phyloP scores from a whole-genome alignment of 352 stramenopile genomes.

The Phytopythium kandeliae region DNA sequence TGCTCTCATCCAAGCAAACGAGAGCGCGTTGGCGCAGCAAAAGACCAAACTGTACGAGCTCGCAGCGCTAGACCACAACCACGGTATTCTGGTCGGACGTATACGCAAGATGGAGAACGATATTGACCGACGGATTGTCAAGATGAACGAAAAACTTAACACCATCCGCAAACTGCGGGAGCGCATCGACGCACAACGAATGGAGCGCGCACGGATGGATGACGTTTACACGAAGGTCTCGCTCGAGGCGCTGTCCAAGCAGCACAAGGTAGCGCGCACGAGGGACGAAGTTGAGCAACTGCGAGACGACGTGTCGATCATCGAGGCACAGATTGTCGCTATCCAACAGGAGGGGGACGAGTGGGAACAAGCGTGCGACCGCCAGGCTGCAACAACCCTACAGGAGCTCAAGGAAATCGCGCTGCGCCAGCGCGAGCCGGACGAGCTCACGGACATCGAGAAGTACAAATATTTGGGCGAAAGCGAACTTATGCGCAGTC shows the following conservation, averaged over 20 bases:
- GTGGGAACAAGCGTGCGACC: constrained; percentile 56
- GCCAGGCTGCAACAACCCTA: constrained; percentile 37
- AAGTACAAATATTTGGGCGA: constrained; percentile 71
- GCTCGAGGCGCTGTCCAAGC: constrained; percentile 50
- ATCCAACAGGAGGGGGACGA: constrained; percentile 51
- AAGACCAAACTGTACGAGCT: constrained; percentile 75
- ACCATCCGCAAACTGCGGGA: constrained; percentile 59
- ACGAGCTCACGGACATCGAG: constrained; percentile 42
- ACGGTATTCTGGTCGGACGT: constrained; percentile 45
- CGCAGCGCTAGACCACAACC: constrained; percentile 64
- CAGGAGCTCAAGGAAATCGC: constrained; percentile 72
- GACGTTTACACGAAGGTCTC: constrained; percentile 71
- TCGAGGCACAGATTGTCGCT: constrained; percentile 58
- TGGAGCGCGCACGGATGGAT: constrained; percentile 68
- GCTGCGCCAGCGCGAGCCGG: constrained; percentile 42
- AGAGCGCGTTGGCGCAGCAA: constrained; percentile 50
- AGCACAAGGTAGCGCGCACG: constrained; percentile 37
- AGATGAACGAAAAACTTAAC: constrained; percentile 78
- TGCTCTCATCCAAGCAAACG: constrained; percentile 57
- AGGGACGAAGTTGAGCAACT: constrained; percentile 51
- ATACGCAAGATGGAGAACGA: constrained; percentile 82
- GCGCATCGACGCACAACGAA: constrained; percentile 58
- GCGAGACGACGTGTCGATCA: constrained; percentile 36
- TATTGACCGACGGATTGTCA: constrained; percentile 74
- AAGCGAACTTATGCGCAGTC: constrained; percentile 62